Evolutionary conservation across 2,329 filamentous ascomycete genomes (phyloP), one percentile per base, ranked within the genome.

Genomic region (Aureobasidium mangrovei): DNA sequence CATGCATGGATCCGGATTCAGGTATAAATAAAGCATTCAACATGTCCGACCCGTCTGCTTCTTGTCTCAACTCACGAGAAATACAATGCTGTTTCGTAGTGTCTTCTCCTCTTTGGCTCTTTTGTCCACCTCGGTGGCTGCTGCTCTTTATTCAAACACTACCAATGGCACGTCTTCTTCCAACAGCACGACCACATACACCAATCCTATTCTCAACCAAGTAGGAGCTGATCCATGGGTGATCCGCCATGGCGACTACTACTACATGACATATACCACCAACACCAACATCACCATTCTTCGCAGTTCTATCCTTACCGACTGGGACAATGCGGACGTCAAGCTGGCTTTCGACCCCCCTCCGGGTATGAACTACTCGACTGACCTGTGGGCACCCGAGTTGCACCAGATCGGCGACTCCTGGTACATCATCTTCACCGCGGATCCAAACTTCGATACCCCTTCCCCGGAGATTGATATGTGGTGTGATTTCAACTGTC

Each of bases 361-460:
- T 32, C 61, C 64, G 31, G 70, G 70, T 42, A 62, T 67, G 53
- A 69, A 71, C 52, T 77, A 76, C 62, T 72, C 71, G 7, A 76
- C 72, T 10, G 67, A 76, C 54, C 62, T 77, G 5, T 78, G 75
- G 75, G 75, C 74, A 4, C 75, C 75, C 2, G 75, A 78, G 57
- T 62, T 78, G 7, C 76, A 78, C 60, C 63, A 67, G n/a, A 66
- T 77, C 40, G 64, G 70, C 55, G 67, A 66, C 41, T 68, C 63
- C 9, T 78, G 76, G 75, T 77, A 76, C 59, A 66, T 77, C 51
- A 77, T 78, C 58, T 78, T 77, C 64, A 78, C 74, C 2, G 76
- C 73, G 4, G 74, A 77, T 56, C 73, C 74, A 2, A 70, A 70
- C 56, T 61, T 63, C 32, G 76, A 78, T 60, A 58, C 57, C 3